phyloP scores from a whole-genome alignment of 2,329 filamentous ascomycete genomes.

The Epicoccum nigrum region DNA sequence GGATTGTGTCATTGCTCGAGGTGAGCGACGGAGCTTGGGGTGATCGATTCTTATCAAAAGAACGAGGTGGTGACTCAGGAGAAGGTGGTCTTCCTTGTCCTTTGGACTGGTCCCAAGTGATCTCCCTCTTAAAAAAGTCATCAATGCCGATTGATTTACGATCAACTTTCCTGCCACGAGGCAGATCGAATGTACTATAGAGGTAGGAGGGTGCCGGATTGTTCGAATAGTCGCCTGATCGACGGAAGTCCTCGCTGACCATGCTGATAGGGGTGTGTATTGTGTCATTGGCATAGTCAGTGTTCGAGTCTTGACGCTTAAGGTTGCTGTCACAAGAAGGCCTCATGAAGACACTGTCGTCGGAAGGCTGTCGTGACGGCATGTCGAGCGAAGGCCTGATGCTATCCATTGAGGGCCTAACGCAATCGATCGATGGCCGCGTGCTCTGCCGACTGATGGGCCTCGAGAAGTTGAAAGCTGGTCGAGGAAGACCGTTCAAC shows the following conservation, averaged over 20 bases:
- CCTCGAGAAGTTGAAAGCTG: constrained; percentile 91
- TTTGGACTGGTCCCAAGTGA: constrained; percentile 65
- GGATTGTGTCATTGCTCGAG: constrained; percentile 54
- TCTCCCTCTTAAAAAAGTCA: constrained; percentile 55
- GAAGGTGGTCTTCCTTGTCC: constrained; percentile 42
- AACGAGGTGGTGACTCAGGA: constrained; percentile 49
- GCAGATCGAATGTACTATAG: constrained; percentile 83
- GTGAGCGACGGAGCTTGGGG: constrained; percentile 42
- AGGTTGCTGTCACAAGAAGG: constrained; percentile 49
- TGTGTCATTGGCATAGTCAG: constrained; percentile 65
- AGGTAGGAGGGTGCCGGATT: constrained; percentile 75
- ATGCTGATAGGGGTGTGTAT: constrained; percentile 74
- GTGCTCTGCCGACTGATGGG: constrained; percentile 76
- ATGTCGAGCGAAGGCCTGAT: constrained; percentile 44
- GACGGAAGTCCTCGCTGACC: constrained; percentile 71
- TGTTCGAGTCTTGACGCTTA: constrained; percentile 48
- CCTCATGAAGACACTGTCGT: constrained; percentile 44
- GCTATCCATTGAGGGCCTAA: constrained; percentile 46
- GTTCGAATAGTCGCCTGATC: constrained; percentile 57
- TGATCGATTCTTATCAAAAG: constrained; percentile 36
- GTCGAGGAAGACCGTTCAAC: constrained; percentile 67
- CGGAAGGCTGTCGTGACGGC: constrained; percentile 44
- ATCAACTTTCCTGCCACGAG: constrained; percentile 79
- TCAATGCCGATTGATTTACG: constrained; percentile 55
- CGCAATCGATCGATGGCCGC: constrained; percentile 56